Evolutionary conservation across 2,329 filamentous ascomycete genomes (phyloP), one percentile per base, ranked within the genome.

Genomic region (Cladosporium sp.): DNA sequence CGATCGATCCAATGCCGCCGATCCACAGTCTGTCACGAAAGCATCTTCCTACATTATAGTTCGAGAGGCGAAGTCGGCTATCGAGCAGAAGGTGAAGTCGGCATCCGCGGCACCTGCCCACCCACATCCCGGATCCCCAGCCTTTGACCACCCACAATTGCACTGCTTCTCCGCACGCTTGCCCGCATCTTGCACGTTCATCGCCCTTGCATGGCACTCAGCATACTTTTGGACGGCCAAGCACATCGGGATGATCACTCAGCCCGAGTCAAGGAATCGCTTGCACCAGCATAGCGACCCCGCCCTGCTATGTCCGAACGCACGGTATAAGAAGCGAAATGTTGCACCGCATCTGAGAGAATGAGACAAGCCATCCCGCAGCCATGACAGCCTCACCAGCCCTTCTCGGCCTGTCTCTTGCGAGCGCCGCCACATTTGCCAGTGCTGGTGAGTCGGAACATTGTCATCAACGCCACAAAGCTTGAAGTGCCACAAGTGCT

Each of bases 351-450:
- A 3, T 30, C 15, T 39, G 39, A 30, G 22, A 11, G 51, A 17
- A 17, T 47, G 25, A 47, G 43, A 47, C 43, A 28, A 47, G 54
- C 54, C 36, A 39, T 36, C 28, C 19, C 34, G 34, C 36, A 30
- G 17, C 40, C 40, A 56, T 56, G 40, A 39, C 22, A 28, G 51
- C 51, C 42, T 39, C 54, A 28, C 42, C 42, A 25, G 34, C 34
- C 34, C 54, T 56, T 39, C 54, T 56, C 22, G 54, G 54, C 9
- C 54, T 56, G 8, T 56, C 54, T 37, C 19, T 56, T 25, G 54
- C 54, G 30, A 47, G 54, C 36, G 42, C 37, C 19, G 54, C 42
- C 17, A 45, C 54, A 19, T 56, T 56, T 15, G 54, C 54, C 19
- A 30, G 36, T 36, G 54, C 40, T 28, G 54, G 54, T 56, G 20